Conservation (phyloP, 306 rosid genomes). For the Vicia sativa region DNA sequence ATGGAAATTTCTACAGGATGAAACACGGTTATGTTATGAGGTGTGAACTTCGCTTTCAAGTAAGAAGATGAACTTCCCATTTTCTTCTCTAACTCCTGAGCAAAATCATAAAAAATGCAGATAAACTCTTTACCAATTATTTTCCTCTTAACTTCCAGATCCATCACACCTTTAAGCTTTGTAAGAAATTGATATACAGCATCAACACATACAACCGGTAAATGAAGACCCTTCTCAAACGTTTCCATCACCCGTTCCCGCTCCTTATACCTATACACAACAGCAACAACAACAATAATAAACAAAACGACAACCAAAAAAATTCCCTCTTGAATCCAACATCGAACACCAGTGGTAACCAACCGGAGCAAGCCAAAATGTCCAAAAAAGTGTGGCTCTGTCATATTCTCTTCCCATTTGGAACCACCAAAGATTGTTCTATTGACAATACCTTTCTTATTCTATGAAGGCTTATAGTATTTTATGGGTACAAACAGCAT, state of each 20-base stretch:
- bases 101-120: conserved; percentile 76
- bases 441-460: conserved; percentile 33
- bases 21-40: too few species aligned
- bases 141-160: conserved; percentile 91
- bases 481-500: too few species aligned
- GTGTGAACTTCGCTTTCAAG: too few species aligned
- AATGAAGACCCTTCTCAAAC: conserved; percentile 83
- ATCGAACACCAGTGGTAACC: conserved; percentile 65
- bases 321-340: neutral
- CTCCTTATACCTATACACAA: conserved; percentile 73
- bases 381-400: conserved; percentile 23
- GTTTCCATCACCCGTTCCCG: conserved; percentile 89
- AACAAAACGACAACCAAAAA: neutral
- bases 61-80: conserved; percentile 65
- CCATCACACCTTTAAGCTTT: conserved; percentile 79
- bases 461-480: too few species aligned
- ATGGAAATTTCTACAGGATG: neutral
- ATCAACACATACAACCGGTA: conserved; percentile 83
- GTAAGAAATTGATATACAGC: conserved; percentile 71
- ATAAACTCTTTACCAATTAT: conserved; percentile 94
- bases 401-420: conserved; percentile 42
- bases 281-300: conserved; percentile 10
- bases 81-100: conserved; percentile 64
- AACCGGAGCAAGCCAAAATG: conserved; percentile 65
- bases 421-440: conserved; percentile 12